A percentile compares a stretch with the other conserved stretches of the same genome.
phyloP scores from a whole-genome alignment of 164 flowering plant genomes.

The Berberis vulgaris region DNA sequence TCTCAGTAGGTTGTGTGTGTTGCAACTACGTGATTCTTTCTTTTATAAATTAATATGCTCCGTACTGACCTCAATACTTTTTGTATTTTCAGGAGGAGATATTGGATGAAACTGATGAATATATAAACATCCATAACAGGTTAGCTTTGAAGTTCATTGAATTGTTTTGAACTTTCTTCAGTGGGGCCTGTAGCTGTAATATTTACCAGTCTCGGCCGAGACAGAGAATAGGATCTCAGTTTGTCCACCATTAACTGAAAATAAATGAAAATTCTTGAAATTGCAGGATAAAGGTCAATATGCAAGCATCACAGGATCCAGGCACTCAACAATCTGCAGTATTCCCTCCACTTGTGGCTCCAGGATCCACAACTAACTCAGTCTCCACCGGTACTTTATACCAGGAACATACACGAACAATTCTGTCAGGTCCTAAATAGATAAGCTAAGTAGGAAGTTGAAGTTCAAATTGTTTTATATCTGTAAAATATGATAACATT shows the following conservation, averaged over 20 bases:
- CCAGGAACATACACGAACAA: conserved; percentile 16
- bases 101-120: conserved; percentile 92
- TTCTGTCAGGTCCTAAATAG: conserved; percentile 13
- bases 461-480: background rate
- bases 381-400: conserved; percentile 12
- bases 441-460: conserved; percentile 6
- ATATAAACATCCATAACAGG: conserved; percentile 89
- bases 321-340: conserved; percentile 7
- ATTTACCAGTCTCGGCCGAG: background rate
- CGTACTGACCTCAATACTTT: conserved; percentile 3
- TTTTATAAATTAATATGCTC: background rate
- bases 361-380: conserved; percentile 13
- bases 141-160: conserved; percentile 11
- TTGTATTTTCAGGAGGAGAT: conserved; percentile 78
- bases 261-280: background rate
- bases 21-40: background rate
- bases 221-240: background rate
- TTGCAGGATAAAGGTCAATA: conserved; percentile 77
- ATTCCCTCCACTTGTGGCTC: background rate
- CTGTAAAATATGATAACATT: no score
- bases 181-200: background rate
- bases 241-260: background rate
- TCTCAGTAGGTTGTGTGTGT: background rate
- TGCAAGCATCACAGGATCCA: conserved; percentile 50
- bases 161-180: background rate